These are phyloP conservation scores for Dacryopinax primogenitus DNA, from an alignment of 768 basidiomycete genomes.

Conservation along the genomic window DNA sequence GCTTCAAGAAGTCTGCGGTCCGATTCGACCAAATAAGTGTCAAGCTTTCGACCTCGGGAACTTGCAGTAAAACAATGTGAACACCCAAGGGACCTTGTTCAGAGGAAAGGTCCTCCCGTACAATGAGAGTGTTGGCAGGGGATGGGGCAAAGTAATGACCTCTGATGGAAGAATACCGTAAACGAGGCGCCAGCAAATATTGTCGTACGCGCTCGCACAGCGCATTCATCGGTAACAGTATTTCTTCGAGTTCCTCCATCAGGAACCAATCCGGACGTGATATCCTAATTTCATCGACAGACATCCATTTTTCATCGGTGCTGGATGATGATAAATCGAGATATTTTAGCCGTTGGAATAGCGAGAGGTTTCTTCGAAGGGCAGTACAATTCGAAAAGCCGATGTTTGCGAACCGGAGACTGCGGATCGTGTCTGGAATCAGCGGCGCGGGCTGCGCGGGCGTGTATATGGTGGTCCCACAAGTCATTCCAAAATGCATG, in stretches of 20 bases:
- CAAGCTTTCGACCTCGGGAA: not conserved
- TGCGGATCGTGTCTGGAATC: not conserved
- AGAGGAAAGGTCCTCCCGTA: not conserved
- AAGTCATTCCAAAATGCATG: no score
- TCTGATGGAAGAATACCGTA: not conserved
- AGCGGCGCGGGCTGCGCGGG: no score
- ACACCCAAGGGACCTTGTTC: not conserved
- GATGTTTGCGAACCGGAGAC: not conserved
- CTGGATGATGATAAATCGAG: not conserved
- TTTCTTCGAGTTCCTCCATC: not conserved
- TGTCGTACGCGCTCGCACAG: not conserved
- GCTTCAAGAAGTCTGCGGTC: not conserved
- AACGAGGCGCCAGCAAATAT: not conserved
- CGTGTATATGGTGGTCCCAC: no score
- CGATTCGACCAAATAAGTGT: not conserved
- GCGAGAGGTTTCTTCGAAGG: not conserved
- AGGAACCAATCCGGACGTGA: not conserved
- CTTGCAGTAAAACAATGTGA: not conserved
- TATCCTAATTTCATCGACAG: not conserved
- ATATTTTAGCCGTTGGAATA: not conserved
- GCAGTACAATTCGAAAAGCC: not conserved
- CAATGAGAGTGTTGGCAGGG: not conserved
- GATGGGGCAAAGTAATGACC: not conserved
- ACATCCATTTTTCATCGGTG: not conserved
- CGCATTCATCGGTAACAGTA: not conserved